Percentiles rank a stretch among this genome's conserved stretches.
Evolutionary conservation across 2,329 filamentous ascomycete species (phyloP).

Genomic region (Ophiocordyceps unilateralis): DNA sequence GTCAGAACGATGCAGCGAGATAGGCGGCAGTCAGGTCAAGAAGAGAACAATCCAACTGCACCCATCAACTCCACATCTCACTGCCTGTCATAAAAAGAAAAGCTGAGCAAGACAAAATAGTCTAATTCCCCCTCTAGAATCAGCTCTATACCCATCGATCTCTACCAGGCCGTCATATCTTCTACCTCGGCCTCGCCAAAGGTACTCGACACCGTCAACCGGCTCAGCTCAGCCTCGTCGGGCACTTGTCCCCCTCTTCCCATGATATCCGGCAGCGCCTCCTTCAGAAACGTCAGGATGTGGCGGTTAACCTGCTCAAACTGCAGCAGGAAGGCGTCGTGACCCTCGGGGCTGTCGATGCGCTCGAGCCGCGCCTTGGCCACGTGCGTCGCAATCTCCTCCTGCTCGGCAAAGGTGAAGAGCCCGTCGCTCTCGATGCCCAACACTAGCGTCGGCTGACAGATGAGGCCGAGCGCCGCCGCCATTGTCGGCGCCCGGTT

Average conservation of each 20-base stretch:
- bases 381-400: slow-evolving; percentile 74
- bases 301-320: slow-evolving; percentile 94
- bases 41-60: too few relatives aligned
- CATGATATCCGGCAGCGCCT: slow-evolving; percentile 84
- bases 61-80: too few relatives aligned
- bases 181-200: slow-evolving; percentile 94
- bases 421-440: slow-evolving; percentile 92
- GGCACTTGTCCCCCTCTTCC: slow-evolving; percentile 32
- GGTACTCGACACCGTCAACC: slow-evolving; percentile 69
- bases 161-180: slow-evolving; percentile 83
- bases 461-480: slow-evolving; percentile 62
- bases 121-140: neutral
- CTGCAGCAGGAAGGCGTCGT: slow-evolving; percentile 90
- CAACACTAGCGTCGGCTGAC: slow-evolving; percentile 79
- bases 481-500: slow-evolving; percentile 50
- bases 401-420: slow-evolving; percentile 92
- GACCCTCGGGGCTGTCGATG: slow-evolving; percentile 87
- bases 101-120: neutral
- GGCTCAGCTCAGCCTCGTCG: slow-evolving; percentile 35
- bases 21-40: too few relatives aligned
- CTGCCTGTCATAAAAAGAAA: too few relatives aligned
- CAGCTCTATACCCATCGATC: neutral
- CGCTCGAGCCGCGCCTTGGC: slow-evolving; percentile 61
- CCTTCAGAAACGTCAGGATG: slow-evolving; percentile 65
- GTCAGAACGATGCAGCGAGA: too few relatives aligned